These are phyloP conservation scores for Wakefieldia striispora DNA, from an alignment of 768 basidiomycete genomes.

Conservation along the genomic window DNA sequence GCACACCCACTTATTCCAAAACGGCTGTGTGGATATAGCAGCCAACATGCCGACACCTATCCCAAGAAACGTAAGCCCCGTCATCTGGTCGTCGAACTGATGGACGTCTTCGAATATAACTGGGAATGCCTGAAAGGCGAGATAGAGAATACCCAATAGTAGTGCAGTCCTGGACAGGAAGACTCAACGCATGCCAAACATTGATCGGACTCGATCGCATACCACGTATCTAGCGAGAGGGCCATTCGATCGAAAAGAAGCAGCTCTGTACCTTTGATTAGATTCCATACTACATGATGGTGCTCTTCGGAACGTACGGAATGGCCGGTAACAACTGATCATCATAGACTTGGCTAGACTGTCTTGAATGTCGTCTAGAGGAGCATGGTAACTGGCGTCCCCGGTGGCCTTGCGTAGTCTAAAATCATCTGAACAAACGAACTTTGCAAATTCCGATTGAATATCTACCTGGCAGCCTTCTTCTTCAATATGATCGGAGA, in stretches of 20 bases:
- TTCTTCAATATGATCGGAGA: slow-evolving; percentile 54
- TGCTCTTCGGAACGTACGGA: slow-evolving; percentile 47
- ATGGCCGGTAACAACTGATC: slow-evolving; percentile 66
- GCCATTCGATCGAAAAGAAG: slow-evolving; percentile 74
- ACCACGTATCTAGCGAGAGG: slow-evolving; percentile 70
- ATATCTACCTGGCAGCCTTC: slow-evolving; percentile 53
- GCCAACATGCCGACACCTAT: slow-evolving; percentile 48
- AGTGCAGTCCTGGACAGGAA: slow-evolving; percentile 34
- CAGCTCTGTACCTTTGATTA: slow-evolving; percentile 42
- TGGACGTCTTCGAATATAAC: slow-evolving; percentile 48
- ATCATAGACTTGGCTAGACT: slow-evolving; percentile 47
- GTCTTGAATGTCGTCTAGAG: slow-evolving; percentile 50
- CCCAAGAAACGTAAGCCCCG: slow-evolving; percentile 49
- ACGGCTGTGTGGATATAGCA: slow-evolving; percentile 39
- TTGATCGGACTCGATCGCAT: slow-evolving; percentile 14
- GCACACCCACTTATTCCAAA: slow-evolving; percentile 40
- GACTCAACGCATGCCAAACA: background rate
- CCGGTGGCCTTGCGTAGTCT: slow-evolving; percentile 55
- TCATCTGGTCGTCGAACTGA: slow-evolving; percentile 51
- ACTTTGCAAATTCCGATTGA: background rate
- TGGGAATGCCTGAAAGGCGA: slow-evolving; percentile 57
- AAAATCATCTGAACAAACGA: background rate
- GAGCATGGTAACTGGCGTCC: slow-evolving; percentile 53
- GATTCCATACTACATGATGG: background rate
- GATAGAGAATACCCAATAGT: slow-evolving; percentile 45